Base-by-base conservation (phyloP, 192 early-diverging fungal genomes). In the Pecoramyces ruminantium region DNA sequence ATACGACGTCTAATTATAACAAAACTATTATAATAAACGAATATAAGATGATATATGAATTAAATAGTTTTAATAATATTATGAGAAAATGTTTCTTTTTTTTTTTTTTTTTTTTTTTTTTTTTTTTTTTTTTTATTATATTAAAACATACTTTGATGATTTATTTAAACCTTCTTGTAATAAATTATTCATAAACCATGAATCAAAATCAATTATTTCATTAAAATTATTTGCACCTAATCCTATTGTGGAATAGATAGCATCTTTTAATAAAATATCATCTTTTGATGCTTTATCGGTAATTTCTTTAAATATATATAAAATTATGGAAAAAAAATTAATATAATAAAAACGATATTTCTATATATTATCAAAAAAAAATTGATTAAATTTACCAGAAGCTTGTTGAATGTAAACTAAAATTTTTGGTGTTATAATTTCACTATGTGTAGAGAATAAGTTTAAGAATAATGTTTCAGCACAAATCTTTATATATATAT, bases 381-480 rank as follows among this genome's bases (percentile, higher is more conserved):
- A n/a, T 6, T 5, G 79, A 67, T 80, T 27, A 78, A n/a, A 21
- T 25, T 29, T 78, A 92, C 90, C 86, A 78, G 87, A 81, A 6
- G 88, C 87, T 79, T 86, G 86, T 77, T 88, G 88, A 9, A 94
- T 85, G 78, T 94, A 83, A 18, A 85, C 84, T 4, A 95, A 83
- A 21, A 95, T 38, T 27, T 92, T 84, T 15, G 94, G 93, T 13
- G 87, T 86, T 29, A 94, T 77, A 39, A 87, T 67, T 14, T 85
- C 88, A 4, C 90, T 86, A 80, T 93, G 86, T 77, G 92, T 91
- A 25, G 89, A 87, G 29, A 96, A 86, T 21, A 98, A 80, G 81
- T 93, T 92, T 83, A 93, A 92, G 79, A 96, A 91, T 4, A 93
- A 86, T 77, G 92, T 94, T 86, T 96, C 94, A 5, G 95, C 91